A percentile compares a stretch with the other conserved stretches of the same genome.
These are phyloP conservation scores for Eucalyptus erythrocorys DNA, from an alignment of 345 rosid genomes.

Conservation along the genomic window DNA sequence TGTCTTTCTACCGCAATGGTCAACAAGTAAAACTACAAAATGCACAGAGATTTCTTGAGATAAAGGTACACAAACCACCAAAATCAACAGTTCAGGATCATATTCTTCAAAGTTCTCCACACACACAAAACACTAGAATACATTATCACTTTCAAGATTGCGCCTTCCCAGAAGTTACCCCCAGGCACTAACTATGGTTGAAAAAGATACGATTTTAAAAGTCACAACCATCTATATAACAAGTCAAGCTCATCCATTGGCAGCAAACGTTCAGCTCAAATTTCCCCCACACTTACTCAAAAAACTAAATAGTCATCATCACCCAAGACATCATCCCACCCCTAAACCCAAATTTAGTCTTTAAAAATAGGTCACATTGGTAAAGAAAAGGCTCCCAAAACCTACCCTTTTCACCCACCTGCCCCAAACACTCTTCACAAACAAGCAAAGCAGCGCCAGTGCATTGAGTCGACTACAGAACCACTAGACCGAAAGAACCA, in stretches of 20 bases:
- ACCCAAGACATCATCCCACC: neutral
- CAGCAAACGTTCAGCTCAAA: neutral
- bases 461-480: neutral
- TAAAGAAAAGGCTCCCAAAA: neutral
- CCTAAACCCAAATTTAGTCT: neutral
- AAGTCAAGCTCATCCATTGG: neutral
- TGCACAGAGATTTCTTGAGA: neutral
- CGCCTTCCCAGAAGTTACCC: neutral
- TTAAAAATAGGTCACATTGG: neutral
- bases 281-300: neutral
- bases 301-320: neutral
- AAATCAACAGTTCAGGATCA: neutral
- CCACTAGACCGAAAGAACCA: neutral
- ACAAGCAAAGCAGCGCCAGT: neutral
- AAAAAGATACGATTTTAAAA: neutral
- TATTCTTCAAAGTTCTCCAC: neutral
- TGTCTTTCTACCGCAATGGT: neutral
- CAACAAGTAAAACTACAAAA: neutral
- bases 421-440: neutral
- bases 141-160: neutral
- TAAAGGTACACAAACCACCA: neutral
- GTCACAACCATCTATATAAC: neutral
- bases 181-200: neutral
- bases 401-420: neutral
- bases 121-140: neutral